Percentiles rank a stretch among this genome's conserved stretches.
phyloP scores from a whole-genome alignment of 768 basidiomycete genomes.

The Hemileccinum impolitum region DNA sequence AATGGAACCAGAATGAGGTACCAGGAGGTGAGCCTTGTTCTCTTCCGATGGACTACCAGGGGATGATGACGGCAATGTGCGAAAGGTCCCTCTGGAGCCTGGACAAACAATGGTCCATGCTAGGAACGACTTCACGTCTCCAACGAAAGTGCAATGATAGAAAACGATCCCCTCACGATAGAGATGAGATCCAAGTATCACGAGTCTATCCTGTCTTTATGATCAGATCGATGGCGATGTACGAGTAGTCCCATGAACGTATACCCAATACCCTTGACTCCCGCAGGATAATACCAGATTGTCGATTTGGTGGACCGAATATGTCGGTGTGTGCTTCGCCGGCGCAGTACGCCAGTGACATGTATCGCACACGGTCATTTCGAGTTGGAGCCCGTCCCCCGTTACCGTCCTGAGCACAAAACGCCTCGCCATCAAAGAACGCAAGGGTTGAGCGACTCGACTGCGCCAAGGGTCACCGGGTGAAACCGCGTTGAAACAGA shows the following conservation, averaged over 20 bases:
- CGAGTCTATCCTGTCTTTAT: too few species aligned
- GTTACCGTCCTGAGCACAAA: too few species aligned
- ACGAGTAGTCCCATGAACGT: background rate
- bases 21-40: conserved; percentile 23
- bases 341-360: too few species aligned
- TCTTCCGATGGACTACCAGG: background rate
- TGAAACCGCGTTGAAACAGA: too few species aligned
- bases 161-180: background rate
- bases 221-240: background rate
- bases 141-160: background rate
- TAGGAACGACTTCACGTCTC: background rate
- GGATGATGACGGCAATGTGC: background rate
- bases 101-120: conserved; percentile 58
- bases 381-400: too few species aligned
- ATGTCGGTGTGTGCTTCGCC: too few species aligned
- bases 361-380: too few species aligned
- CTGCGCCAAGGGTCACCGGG: too few species aligned
- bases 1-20: conserved; percentile 42
- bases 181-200: background rate
- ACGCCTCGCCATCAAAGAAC: too few species aligned
- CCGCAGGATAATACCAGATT: too few species aligned
- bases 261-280: background rate
- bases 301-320: too few species aligned
- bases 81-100: conserved; percentile 47
- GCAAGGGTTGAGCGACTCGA: too few species aligned